These are phyloP conservation scores for Ganoderma leucocontextum DNA, from an alignment of 1,284 basidiomycete species.

Conservation along the genomic window DNA sequence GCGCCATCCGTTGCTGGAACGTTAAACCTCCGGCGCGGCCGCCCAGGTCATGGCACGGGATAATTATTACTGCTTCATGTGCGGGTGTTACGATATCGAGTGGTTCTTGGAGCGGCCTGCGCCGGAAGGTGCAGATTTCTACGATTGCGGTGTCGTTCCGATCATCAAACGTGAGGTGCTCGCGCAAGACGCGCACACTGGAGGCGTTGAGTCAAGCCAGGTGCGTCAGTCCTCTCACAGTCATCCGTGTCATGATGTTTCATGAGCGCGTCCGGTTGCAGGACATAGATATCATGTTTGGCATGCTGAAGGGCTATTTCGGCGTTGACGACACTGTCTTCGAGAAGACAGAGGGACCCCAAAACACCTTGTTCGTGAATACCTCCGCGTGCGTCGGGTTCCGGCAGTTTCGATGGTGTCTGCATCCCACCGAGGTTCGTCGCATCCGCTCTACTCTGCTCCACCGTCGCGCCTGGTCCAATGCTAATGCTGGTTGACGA, in stretches of 20 bases:
- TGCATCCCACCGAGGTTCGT: not conserved
- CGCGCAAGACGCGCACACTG: not conserved
- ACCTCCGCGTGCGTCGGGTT: not conserved
- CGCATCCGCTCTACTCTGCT: not conserved
- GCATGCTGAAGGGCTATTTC: not conserved
- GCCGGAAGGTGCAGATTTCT: not conserved
- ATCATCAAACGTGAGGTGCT: not conserved
- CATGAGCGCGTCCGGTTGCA: no score
- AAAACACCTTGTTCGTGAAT: not conserved
- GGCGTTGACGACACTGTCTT: not conserved
- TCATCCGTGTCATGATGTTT: no score
- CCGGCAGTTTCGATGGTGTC: not conserved
- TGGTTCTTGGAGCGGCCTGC: not conserved
- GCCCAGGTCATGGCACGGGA: slow-evolving; percentile 1
- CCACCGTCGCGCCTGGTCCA: not conserved
- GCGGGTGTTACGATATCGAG: not conserved
- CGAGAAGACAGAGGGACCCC: not conserved
- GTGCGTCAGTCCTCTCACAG: not conserved
- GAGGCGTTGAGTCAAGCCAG: no score
- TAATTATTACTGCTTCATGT: not conserved
- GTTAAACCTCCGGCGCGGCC: not conserved
- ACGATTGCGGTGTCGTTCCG: not conserved
- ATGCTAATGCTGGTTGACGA: not conserved
- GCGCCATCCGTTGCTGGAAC: not conserved
- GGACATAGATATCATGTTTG: not conserved